phyloP scores from a whole-genome alignment of 2,329 filamentous ascomycete species.

The Fusarium guadeloupense region DNA sequence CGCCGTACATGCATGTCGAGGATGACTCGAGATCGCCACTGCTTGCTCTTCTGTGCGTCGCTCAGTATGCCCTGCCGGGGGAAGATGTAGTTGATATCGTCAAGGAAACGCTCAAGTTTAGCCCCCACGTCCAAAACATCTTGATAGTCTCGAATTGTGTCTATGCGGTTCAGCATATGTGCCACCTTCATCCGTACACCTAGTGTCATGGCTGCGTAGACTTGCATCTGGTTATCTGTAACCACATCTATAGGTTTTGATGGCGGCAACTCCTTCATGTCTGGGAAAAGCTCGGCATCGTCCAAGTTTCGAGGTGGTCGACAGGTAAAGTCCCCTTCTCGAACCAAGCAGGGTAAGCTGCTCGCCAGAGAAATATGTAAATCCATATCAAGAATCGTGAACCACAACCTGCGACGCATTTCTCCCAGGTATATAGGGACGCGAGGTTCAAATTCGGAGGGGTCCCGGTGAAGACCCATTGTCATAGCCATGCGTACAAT shows the following conservation, averaged over 20 bases:
- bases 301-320: conserved; percentile 63
- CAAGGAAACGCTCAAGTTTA: conserved; percentile 63
- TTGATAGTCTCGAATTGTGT: conserved; percentile 61
- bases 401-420: conserved; percentile 64
- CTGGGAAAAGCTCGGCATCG: conserved; percentile 59
- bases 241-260: conserved; percentile 61
- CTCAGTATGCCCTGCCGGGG: conserved; percentile 56
- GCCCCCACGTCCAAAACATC: conserved; percentile 63
- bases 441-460: conserved; percentile 60
- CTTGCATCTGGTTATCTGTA: conserved; percentile 64
- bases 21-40: conserved; percentile 61
- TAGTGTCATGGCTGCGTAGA: conserved; percentile 62
- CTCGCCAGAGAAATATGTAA: conserved; percentile 63
- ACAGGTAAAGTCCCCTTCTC: conserved; percentile 64
- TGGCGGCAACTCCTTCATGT: conserved; percentile 59
- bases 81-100: conserved; percentile 64
- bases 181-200: conserved; percentile 60
- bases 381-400: conserved; percentile 65
- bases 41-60: conserved; percentile 57
- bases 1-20: conserved; percentile 65
- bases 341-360: conserved; percentile 61
- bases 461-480: conserved; percentile 67
- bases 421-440: conserved; percentile 63
- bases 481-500: conserved; percentile 67
- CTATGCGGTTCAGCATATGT: conserved; percentile 61